Percentiles rank a stretch among this genome's conserved stretches.
These are phyloP conservation scores for Apiospora malaysiana DNA, from an alignment of 2,329 filamentous ascomycete species.

Conservation along the genomic window DNA sequence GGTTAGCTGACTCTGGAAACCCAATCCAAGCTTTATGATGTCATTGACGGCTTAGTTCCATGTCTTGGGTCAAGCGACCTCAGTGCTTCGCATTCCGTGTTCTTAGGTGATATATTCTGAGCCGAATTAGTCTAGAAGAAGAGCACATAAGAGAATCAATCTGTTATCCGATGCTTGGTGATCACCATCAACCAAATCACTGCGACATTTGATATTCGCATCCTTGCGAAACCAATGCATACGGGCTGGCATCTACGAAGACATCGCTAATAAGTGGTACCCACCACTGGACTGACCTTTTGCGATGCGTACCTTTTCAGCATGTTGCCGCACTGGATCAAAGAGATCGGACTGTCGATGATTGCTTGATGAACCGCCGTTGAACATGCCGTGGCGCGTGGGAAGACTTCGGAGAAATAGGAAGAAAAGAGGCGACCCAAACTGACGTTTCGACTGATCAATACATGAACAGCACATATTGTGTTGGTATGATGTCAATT, in stretches of 20 bases:
- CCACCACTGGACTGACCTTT: background rate
- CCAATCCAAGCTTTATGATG: background rate
- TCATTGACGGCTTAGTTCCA: background rate
- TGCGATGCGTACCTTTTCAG: background rate
- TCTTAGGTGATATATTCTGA: background rate
- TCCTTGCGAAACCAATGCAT: background rate
- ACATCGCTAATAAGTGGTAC: background rate
- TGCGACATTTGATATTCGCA: background rate
- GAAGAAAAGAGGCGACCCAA: background rate
- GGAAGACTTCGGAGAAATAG: background rate
- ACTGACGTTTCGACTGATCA: constrained; percentile 5
- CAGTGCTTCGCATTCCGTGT: background rate
- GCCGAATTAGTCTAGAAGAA: background rate
- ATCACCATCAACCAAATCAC: background rate
- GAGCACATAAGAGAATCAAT: background rate
- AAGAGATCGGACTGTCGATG: background rate
- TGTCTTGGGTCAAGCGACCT: background rate
- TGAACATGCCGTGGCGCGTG: background rate
- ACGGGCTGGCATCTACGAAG: background rate
- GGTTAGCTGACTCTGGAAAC: background rate
- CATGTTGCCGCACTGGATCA: background rate
- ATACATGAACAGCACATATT: background rate
- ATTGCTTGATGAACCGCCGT: background rate
- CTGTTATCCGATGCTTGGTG: background rate
- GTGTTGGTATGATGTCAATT: background rate